Percentiles rank a stretch among this genome's conserved stretches.
Conservation (phyloP, 352 stramenopile genomes). For the Phytophthora meadii region DNA sequence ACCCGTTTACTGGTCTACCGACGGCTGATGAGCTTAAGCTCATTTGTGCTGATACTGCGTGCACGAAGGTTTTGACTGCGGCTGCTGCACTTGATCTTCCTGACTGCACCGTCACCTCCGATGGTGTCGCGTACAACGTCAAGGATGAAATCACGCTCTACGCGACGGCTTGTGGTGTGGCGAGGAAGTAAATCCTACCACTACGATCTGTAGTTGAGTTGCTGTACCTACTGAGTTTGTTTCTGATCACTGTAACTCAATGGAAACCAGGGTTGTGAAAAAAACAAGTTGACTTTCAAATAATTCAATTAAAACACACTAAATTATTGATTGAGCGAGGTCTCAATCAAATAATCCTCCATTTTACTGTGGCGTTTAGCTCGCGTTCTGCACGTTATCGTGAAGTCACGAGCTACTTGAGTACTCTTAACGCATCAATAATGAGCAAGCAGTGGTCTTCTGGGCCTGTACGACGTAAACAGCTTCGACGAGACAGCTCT, state of each 20-base stretch:
- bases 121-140: constrained; percentile 33
- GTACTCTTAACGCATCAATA: too few species aligned
- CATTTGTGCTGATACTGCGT: constrained; percentile 35
- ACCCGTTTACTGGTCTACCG: constrained; percentile 34
- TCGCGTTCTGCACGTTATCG: too few species aligned
- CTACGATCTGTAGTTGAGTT: not conserved
- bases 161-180: constrained; percentile 25
- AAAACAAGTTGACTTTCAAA: too few species aligned
- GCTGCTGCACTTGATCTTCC: constrained; percentile 27
- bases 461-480: too few species aligned
- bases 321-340: too few species aligned
- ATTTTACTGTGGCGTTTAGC: too few species aligned
- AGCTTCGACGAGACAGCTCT: too few species aligned
- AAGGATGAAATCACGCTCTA: constrained; percentile 35
- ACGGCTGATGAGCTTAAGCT: constrained; percentile 21
- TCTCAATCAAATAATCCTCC: too few species aligned
- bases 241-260: constrained; percentile 15
- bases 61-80: constrained; percentile 30
- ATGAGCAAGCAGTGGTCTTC: too few species aligned
- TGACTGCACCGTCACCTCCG: constrained; percentile 38
- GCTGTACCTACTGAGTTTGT: constrained; percentile 4
- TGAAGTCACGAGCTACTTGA: too few species aligned
- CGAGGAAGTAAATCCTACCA: constrained; percentile 21
- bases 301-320: too few species aligned
- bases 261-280: too few species aligned